These are phyloP conservation scores for Gracilaria vermiculophylla DNA, from an alignment of 23 red algal genomes.

Conservation along the genomic window DNA sequence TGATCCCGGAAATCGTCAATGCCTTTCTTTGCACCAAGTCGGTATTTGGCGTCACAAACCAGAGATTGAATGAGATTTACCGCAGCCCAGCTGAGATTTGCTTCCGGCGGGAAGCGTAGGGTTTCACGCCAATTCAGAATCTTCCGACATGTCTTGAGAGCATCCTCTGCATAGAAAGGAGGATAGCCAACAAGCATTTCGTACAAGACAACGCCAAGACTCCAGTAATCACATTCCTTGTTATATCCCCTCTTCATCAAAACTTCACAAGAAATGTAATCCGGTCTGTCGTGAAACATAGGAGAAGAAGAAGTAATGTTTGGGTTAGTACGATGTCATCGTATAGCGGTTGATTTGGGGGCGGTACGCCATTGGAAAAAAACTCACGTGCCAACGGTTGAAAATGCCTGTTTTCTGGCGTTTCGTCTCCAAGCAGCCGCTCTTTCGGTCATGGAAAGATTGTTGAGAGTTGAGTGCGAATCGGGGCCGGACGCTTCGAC, in stretches of 20 bases:
- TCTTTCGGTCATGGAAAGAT: constrained; percentile 74
- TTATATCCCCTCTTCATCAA: constrained; percentile 93
- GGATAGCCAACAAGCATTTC: constrained; percentile 99
- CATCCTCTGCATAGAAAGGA: constrained; percentile 97
- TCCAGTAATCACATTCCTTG: constrained; percentile 99
- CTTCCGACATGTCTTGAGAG: constrained; percentile 95
- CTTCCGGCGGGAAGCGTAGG: constrained; percentile 84
- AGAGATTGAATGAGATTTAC: constrained; percentile 85
- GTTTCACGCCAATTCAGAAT: constrained; percentile 95
- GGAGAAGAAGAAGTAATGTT: neutral
- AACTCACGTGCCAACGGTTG: constrained; percentile 93
- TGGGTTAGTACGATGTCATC: neutral
- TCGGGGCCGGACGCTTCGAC: neutral
- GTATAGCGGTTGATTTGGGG: neutral
- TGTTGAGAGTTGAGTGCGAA: constrained; percentile 25
- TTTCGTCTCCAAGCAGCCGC: constrained; percentile 83
- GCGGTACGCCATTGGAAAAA: neutral
- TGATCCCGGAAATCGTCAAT: constrained; percentile 94
- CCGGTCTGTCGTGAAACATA: constrained; percentile 51
- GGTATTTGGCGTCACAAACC: constrained; percentile 86
- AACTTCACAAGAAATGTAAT: constrained; percentile 98
- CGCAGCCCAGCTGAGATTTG: constrained; percentile 86
- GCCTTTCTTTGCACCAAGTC: constrained; percentile 83
- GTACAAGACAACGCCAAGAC: constrained; percentile 92
- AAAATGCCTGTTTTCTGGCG: constrained; percentile 84